phyloP scores from a whole-genome alignment of 768 basidiomycete species.

The Coprinopsis sp. region DNA sequence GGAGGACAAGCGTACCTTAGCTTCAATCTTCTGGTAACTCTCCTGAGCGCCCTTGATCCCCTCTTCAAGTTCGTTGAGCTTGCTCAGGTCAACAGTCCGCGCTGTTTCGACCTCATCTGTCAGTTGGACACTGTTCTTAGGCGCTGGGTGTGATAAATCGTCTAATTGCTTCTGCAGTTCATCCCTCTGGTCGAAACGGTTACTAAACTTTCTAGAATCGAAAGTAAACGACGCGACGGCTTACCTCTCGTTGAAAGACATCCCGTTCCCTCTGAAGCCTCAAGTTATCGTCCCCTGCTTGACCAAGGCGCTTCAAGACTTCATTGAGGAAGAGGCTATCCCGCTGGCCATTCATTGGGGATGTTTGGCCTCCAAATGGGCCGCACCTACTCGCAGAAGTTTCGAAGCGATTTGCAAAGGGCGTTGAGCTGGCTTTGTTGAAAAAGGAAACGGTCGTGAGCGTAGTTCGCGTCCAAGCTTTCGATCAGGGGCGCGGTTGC shows the following conservation, averaged over 20 bases:
- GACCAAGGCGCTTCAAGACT: slow-evolving; percentile 34
- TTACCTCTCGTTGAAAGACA: slow-evolving; percentile 17
- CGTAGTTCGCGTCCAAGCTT: too few species aligned
- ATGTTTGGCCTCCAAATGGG: too few species aligned
- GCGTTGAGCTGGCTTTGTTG: too few species aligned
- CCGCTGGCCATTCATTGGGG: too few species aligned
- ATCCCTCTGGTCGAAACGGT: slow-evolving; percentile 6
- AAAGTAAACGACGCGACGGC: not conserved
- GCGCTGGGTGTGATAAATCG: not conserved
- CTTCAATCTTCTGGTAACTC: slow-evolving; percentile 11
- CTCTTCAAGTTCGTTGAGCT: slow-evolving; percentile 13
- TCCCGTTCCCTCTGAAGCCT: slow-evolving; percentile 29
- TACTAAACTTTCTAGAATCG: not conserved
- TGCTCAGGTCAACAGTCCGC: not conserved
- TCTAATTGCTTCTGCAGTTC: slow-evolving; percentile 4
- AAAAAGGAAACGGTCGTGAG: too few species aligned
- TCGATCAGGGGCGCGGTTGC: too few species aligned
- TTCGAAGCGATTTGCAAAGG: too few species aligned
- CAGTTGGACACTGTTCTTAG: not conserved
- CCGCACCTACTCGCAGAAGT: too few species aligned
- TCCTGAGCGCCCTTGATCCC: slow-evolving; percentile 12
- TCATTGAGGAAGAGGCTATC: slow-evolving; percentile 25
- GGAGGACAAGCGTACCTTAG: slow-evolving; percentile 1
- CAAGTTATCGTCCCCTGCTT: slow-evolving; percentile 29
- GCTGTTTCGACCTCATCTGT: not conserved